Evolutionary conservation across 805 yeast species (phyloP).

Genomic region (Candida succiphila): DNA sequence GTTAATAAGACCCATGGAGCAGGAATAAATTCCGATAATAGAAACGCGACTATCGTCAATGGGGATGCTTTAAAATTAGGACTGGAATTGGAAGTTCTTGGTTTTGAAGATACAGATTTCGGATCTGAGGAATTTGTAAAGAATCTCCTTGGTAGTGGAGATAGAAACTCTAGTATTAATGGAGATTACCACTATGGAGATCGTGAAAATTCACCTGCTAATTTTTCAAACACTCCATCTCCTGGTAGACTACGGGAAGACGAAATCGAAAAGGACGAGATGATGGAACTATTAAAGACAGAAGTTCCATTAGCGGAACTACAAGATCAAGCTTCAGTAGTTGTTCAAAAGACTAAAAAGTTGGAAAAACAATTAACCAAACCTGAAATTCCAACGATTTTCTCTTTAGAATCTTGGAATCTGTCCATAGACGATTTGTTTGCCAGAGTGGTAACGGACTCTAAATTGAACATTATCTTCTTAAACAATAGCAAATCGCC

Average conservation of each 20-base stretch:
- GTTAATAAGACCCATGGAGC: conserved; percentile 10
- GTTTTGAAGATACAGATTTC: conserved; percentile 43
- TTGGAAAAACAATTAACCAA: conserved; percentile 9
- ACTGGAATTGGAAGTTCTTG: conserved; percentile 27
- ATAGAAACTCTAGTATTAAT: neutral
- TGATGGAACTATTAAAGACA: conserved; percentile 11
- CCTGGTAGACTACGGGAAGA: conserved; percentile 1
- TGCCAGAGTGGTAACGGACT: neutral
- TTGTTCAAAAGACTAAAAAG: conserved; percentile 11
- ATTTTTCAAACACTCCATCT: neutral
- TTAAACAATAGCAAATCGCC: neutral
- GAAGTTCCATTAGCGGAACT: conserved; percentile 14
- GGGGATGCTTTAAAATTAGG: conserved; percentile 17
- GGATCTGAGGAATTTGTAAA: conserved; percentile 54
- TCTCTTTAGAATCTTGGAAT: conserved; percentile 11
- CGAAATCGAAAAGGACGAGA: conserved; percentile 17
- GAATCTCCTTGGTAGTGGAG: conserved; percentile 20
- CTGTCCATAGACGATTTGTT: conserved; percentile 8
- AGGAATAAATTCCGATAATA: conserved; percentile 6
- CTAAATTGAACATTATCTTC: neutral
- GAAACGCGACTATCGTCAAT: conserved; percentile 10
- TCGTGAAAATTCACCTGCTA: neutral
- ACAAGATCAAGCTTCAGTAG: conserved; percentile 14
- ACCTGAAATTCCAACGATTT: conserved; percentile 15
- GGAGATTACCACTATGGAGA: neutral